Conservation (phyloP, 805 yeast genomes). For the Candida peoriensis region DNA sequence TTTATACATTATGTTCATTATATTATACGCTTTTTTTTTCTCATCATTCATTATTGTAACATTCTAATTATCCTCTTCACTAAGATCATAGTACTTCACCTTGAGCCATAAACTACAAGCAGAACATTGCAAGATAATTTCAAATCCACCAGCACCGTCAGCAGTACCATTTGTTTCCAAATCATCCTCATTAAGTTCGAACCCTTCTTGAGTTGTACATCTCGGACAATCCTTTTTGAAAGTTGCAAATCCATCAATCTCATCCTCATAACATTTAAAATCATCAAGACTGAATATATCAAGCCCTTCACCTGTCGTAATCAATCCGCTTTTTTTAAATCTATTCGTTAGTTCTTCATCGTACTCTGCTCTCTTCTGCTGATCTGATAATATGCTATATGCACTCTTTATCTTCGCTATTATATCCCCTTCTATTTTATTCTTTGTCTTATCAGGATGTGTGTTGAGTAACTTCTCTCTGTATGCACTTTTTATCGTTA, state of each 20-base stretch:
- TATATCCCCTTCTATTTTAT: conserved; percentile 14
- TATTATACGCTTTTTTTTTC: not conserved
- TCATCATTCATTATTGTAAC: not conserved
- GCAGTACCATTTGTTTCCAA: conserved; percentile 47
- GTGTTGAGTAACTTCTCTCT: conserved; percentile 47
- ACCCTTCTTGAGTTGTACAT: conserved; percentile 49
- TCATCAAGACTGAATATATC: conserved; percentile 65
- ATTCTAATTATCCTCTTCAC: conserved; percentile 19
- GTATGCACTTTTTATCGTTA: conserved; percentile 60
- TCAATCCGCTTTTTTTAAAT: conserved; percentile 28
- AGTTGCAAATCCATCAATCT: conserved; percentile 27
- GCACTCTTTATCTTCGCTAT: conserved; percentile 57
- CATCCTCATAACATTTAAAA: conserved; percentile 38
- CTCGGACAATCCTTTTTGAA: conserved; percentile 62
- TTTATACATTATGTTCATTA: no score
- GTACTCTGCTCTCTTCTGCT: conserved; percentile 39
- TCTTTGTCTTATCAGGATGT: conserved; percentile 74
- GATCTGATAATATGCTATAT: conserved; percentile 47
- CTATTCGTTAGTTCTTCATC: conserved; percentile 39
- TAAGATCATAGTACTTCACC: conserved; percentile 57
- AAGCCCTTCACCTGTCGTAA: conserved; percentile 56
- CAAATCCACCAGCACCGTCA: conserved; percentile 48
- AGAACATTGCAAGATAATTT: conserved; percentile 71
- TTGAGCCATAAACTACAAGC: conserved; percentile 86
- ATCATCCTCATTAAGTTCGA: conserved; percentile 55